Evolutionary conservation across 176 grass and related monocot genomes (phyloP).

Genomic region (Musa troglodytarum): DNA sequence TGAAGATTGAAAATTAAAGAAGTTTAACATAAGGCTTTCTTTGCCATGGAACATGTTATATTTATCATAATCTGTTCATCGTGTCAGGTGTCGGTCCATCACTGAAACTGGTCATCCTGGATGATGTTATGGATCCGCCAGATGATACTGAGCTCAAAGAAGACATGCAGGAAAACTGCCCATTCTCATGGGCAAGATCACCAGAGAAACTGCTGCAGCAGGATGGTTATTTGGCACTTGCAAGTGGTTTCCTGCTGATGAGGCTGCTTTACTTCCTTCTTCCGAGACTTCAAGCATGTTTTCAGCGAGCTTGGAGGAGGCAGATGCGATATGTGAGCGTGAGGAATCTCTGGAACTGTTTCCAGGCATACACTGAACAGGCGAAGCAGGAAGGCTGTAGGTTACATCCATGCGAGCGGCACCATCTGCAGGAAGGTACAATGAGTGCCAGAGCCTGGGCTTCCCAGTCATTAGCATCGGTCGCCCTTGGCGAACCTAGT

Average conservation of each 20-base stretch:
- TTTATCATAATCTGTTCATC: neutral
- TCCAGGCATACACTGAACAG: slow-evolving; percentile 59
- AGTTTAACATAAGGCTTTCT: neutral
- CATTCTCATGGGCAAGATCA: slow-evolving; percentile 89
- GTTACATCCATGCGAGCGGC: slow-evolving; percentile 55
- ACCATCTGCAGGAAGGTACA: slow-evolving; percentile 66
- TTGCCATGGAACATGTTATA: neutral
- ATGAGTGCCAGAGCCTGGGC: slow-evolving; percentile 69
- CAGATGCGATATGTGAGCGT: slow-evolving; percentile 50
- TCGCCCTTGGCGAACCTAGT: slow-evolving; percentile 71
- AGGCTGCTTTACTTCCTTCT: slow-evolving; percentile 55
- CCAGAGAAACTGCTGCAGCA: slow-evolving; percentile 94
- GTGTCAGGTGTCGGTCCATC: slow-evolving; percentile 45
- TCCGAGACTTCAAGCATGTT: slow-evolving; percentile 48
- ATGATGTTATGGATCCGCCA: slow-evolving; percentile 38
- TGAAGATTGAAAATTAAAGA: no score
- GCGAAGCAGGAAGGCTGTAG: slow-evolving; percentile 38
- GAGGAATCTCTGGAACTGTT: slow-evolving; percentile 44
- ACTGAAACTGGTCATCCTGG: slow-evolving; percentile 25
- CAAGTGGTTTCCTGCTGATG: slow-evolving; percentile 52
- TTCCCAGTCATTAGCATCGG: slow-evolving; percentile 80
- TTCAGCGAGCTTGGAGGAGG: slow-evolving; percentile 56
- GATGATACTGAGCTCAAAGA: slow-evolving; percentile 37
- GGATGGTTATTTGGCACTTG: slow-evolving; percentile 81
- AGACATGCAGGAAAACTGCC: slow-evolving; percentile 58